Base-by-base conservation (phyloP, 2,329 filamentous ascomycete genomes). In the Bipolaris zeicola region DNA sequence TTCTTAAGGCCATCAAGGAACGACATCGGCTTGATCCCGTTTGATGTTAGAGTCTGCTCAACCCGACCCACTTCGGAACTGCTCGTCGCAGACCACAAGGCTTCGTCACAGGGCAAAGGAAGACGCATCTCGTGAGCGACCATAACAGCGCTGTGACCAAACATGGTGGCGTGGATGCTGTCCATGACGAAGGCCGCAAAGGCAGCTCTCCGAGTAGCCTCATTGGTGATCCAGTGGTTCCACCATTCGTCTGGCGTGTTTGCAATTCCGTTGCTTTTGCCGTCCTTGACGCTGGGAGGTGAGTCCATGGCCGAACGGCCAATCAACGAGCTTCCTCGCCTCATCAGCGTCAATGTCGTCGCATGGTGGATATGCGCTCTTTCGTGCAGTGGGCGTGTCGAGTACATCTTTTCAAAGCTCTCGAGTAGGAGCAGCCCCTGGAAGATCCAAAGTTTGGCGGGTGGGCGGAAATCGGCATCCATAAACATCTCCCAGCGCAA, bases 361-460 rank as follows among this genome's bases (percentile, higher is more conserved):
- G 94, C 94, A 72, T 99, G 95, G 70, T 98, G 94, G 43, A 98
- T 96, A 67, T 98, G 94, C 1, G 94, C 94, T 63, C 95, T 85
- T 77, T 99, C 95, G 75, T 99, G 95, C 31, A 98, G 81, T 56
- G 91, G 89, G 62, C 93, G 85, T 0, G 94, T 96, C 37, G 92
- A 95, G 75, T 94, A 98, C 90, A 96, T 95, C 81, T 99, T 99
- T 79, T 99, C 95, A 69, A 96, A 98, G 0, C 96, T 80, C 74
- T 99, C 95, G 11, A 98, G 82, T 5, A 98, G 82, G 4, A 98
- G 81, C 49, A 98, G 79, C 1, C 94, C 89, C 74, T 98, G 95
- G 78, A 98, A 98, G 0, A 96, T 87, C 94, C 94, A 99, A 6
- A 99, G 79, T 76, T 96, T 96, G 7, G 94, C 94, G 0, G 95